Percentiles rank a stretch among this genome's conserved stretches.
These are phyloP conservation scores for Myriosclerotinia duriaeana DNA, from an alignment of 2,329 filamentous ascomycete genomes.

Conservation along the genomic window DNA sequence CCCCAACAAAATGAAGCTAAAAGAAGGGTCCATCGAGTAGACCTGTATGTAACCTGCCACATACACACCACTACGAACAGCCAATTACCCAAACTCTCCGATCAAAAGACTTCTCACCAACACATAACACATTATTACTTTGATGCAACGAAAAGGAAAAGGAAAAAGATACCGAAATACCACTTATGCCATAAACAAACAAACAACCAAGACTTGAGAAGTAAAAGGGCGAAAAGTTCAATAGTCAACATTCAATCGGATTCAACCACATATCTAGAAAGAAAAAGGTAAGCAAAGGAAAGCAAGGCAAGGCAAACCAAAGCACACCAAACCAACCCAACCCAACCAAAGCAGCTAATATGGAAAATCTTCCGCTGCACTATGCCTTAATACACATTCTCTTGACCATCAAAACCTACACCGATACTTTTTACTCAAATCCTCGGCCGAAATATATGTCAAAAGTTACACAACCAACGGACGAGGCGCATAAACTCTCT, in stretches of 20 bases:
- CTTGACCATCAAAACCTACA: neutral
- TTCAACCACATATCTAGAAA: conserved; percentile 3
- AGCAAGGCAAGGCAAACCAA: no score
- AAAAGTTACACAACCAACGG: conserved; percentile 1
- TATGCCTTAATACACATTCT: neutral
- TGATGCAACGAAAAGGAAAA: neutral
- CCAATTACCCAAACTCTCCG: no score
- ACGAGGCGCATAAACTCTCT: no score
- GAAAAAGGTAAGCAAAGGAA: conserved; percentile 4
- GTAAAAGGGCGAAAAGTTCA: neutral
- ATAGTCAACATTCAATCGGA: neutral
- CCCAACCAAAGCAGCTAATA: neutral
- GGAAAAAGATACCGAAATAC: neutral
- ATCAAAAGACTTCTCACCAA: neutral
- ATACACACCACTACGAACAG: no score
- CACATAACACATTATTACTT: neutral
- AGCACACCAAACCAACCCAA: no score
- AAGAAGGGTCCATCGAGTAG: no score
- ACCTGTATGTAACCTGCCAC: no score
- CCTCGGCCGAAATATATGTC: no score
- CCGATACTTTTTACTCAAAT: neutral
- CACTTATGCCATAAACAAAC: no score
- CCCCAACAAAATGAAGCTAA: no score
- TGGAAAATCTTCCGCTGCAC: neutral
- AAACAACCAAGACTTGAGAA: no score